A percentile compares a stretch with the other conserved stretches of the same genome.
phyloP scores from a whole-genome alignment of 129 eudicot genomes.

The Mikania micrantha region DNA sequence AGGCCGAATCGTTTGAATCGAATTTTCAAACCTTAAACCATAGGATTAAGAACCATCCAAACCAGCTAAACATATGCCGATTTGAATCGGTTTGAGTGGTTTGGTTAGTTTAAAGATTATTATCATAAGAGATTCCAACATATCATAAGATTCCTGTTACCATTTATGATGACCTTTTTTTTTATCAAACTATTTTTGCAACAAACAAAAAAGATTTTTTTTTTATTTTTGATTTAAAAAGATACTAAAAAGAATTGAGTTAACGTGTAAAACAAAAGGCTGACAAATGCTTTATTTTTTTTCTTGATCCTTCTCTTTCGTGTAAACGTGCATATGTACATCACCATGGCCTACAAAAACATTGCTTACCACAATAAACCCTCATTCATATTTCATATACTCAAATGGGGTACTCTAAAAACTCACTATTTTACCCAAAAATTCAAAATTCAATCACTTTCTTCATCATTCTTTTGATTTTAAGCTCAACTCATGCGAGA shows the following conservation, averaged over 20 bases:
- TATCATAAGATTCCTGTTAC: too few relatives aligned
- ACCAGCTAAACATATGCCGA: too few relatives aligned
- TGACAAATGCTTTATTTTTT: slow-evolving; percentile 5
- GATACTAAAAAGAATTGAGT: neutral
- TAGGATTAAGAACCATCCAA: too few relatives aligned
- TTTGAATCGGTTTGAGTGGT: too few relatives aligned
- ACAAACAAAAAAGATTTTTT: neutral
- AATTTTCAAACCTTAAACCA: too few relatives aligned
- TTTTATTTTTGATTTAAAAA: too few relatives aligned
- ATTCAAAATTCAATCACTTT: neutral
- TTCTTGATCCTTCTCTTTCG: slow-evolving; percentile 12
- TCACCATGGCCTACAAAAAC: neutral
- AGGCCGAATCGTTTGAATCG: too few relatives aligned
- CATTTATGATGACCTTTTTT: too few relatives aligned
- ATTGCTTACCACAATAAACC: neutral
- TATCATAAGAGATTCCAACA: too few relatives aligned
- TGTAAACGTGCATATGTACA: slow-evolving; percentile 2
- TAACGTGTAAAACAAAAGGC: slow-evolving; percentile 12
- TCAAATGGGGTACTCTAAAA: slow-evolving; percentile 1
- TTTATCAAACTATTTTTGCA: neutral
- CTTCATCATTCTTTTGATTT: neutral
- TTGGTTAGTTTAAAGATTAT: too few relatives aligned
- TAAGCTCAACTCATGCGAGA: neutral
- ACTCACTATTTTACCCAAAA: neutral
- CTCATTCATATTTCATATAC: neutral